Conservation (phyloP, 371 early-diverging fungal genomes). For the Saksenaea oblongispora region DNA sequence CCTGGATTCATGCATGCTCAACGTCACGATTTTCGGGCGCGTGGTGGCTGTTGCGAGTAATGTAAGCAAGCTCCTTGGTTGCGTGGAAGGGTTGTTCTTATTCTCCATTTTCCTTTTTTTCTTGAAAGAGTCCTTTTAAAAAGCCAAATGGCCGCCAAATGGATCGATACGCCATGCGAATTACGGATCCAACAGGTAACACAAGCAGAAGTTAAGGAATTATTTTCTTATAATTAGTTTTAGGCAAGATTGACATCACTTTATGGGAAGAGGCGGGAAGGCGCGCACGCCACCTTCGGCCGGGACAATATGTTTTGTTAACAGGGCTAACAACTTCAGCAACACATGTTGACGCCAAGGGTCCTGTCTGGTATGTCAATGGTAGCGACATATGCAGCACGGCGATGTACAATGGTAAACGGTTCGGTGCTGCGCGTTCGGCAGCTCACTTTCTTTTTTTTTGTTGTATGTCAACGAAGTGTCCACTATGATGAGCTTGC, state of each 20-base stretch:
- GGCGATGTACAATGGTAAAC: constrained; percentile 39
- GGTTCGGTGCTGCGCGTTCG: too few relatives aligned
- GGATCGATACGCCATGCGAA: constrained; percentile 37
- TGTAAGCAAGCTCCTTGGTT: too few relatives aligned
- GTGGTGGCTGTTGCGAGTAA: constrained; percentile 39
- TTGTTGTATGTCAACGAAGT: constrained; percentile 18
- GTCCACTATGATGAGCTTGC: constrained; percentile 23
- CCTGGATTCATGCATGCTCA: constrained; percentile 36
- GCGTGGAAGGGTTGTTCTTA: too few relatives aligned
- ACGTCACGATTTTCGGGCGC: constrained; percentile 40
- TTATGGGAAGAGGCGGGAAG: constrained; percentile 43
- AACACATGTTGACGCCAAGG: constrained; percentile 13
- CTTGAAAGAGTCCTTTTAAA: constrained; percentile 34
- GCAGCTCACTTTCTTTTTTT: background rate
- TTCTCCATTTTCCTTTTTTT: too few relatives aligned
- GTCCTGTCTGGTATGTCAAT: constrained; percentile 43
- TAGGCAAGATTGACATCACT: constrained; percentile 39
- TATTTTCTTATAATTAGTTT: constrained; percentile 1
- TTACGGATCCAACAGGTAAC: constrained; percentile 37
- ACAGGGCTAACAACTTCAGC: constrained; percentile 36
- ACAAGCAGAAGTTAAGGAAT: background rate
- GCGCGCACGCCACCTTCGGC: constrained; percentile 24
- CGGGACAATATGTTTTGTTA: constrained; percentile 36
- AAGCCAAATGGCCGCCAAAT: constrained; percentile 20
- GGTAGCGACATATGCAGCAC: constrained; percentile 42